These are phyloP conservation scores for Suillus alpinus DNA, from an alignment of 768 basidiomycete species.

Conservation along the genomic window DNA sequence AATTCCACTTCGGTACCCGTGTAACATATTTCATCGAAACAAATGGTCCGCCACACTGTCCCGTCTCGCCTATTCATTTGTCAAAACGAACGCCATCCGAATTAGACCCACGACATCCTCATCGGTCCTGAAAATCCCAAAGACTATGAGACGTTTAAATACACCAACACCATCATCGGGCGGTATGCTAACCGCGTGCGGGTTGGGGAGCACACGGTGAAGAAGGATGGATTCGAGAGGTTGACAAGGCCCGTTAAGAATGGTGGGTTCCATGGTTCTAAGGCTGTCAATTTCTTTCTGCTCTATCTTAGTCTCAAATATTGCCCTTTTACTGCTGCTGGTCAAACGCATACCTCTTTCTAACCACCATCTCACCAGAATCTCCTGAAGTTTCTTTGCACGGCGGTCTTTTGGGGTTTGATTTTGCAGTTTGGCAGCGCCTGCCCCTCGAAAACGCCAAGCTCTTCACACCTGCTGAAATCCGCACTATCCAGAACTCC, in stretches of 20 bases:
- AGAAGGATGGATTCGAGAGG: slow-evolving; percentile 50
- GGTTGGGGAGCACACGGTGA: slow-evolving; percentile 49
- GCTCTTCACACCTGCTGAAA: slow-evolving; percentile 58
- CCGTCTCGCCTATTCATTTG: not conserved
- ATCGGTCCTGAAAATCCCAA: slow-evolving; percentile 66
- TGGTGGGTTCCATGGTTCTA: slow-evolving; percentile 21
- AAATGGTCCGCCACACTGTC: slow-evolving; percentile 19
- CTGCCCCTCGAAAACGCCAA: slow-evolving; percentile 37
- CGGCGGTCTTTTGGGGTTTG: slow-evolving; percentile 67
- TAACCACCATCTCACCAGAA: slow-evolving; percentile 30
- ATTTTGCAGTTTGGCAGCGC: slow-evolving; percentile 51
- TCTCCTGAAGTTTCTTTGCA: slow-evolving; percentile 61
- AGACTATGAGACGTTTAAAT: slow-evolving; percentile 59
- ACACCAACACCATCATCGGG: slow-evolving; percentile 71
- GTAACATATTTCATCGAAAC: not conserved
- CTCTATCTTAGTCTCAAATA: slow-evolving; percentile 6
- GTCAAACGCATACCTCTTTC: not conserved
- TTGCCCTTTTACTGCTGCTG: not conserved
- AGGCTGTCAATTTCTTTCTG: slow-evolving; percentile 31
- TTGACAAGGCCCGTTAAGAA: slow-evolving; percentile 43
- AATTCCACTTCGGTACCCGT: no score
- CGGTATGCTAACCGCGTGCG: slow-evolving; percentile 73
- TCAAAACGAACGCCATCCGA: not conserved
- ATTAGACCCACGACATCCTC: slow-evolving; percentile 68
- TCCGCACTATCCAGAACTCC: slow-evolving; percentile 38